Conservation (phyloP, 148 eudicot genomes). For the Rhododendron ovatum region DNA sequence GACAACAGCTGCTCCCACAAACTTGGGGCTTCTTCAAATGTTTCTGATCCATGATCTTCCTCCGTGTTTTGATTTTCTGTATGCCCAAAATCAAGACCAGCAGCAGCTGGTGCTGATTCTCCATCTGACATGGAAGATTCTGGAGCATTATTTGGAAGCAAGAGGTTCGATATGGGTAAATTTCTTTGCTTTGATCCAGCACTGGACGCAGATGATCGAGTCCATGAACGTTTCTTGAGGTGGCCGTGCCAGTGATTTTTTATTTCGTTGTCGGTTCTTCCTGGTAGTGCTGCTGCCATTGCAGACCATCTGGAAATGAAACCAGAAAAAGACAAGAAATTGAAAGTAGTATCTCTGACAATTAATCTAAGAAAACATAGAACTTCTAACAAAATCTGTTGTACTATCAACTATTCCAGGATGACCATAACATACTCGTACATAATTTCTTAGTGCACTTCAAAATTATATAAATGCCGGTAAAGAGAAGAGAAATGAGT, state of each 20-base stretch:
- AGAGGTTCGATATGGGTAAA: not conserved
- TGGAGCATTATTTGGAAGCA: not conserved
- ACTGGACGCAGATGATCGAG: not conserved
- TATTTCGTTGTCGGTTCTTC: constrained; percentile 5
- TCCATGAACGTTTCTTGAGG: not conserved
- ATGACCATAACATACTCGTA: not conserved
- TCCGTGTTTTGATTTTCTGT: not conserved
- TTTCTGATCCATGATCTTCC: not conserved
- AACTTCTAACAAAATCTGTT: not conserved
- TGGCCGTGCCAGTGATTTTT: constrained; percentile 7
- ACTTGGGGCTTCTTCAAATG: not conserved
- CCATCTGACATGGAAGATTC: not conserved
- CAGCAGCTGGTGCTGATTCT: not conserved
- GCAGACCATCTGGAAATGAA: constrained; percentile 7
- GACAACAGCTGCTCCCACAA: not conserved
- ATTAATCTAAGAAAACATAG: not conserved
- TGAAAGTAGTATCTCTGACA: not conserved
- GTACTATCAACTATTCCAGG: not conserved
- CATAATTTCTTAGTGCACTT: not conserved
- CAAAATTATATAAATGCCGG: not conserved
- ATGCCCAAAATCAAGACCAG: not conserved
- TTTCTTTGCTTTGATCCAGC: not conserved
- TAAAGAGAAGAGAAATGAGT: not conserved
- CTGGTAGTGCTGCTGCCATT: constrained; percentile 6
- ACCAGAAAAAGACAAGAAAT: not conserved